Percentiles rank a stretch among this genome's conserved stretches.
phyloP scores from a whole-genome alignment of 1,284 basidiomycete genomes.

The Ceratobasidium sp. region DNA sequence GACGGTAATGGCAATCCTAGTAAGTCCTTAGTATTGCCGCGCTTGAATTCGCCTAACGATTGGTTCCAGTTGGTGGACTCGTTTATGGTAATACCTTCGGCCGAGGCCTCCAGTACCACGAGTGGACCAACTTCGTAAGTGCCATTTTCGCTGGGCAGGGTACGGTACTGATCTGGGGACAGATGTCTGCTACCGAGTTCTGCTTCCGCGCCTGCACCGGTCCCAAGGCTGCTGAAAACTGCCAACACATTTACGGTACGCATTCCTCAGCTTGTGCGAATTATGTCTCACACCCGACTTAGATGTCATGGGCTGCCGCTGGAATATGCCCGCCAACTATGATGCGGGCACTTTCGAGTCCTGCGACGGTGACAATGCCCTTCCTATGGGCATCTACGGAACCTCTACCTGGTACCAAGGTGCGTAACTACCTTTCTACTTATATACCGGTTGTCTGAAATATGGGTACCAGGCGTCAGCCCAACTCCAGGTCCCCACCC shows the following conservation, averaged over 20 bases:
- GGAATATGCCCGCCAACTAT: slow-evolving; percentile 38
- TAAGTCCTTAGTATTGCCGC: no score
- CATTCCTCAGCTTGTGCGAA: no score
- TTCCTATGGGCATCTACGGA: slow-evolving; percentile 41
- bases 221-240: slow-evolving; percentile 45
- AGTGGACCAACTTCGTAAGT: slow-evolving; percentile 44
- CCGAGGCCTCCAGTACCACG: slow-evolving; percentile 42
- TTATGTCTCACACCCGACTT: no score
- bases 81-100: slow-evolving; percentile 43
- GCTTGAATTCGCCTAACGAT: no score
- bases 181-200: slow-evolving; percentile 45
- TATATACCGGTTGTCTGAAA: slow-evolving; percentile 26
- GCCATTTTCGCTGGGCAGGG: no score
- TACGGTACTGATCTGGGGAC: slow-evolving; percentile 31
- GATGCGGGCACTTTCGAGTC: slow-evolving; percentile 36
- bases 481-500: slow-evolving; percentile 62
- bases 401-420: slow-evolving; percentile 43
- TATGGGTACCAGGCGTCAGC: slow-evolving; percentile 50
- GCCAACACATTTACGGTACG: slow-evolving; percentile 53
- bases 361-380: slow-evolving; percentile 38
- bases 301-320: slow-evolving; percentile 44
- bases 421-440: no score
- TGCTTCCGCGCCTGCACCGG: slow-evolving; percentile 51
- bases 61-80: slow-evolving; percentile 43
- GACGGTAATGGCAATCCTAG: no score